Base-by-base conservation (phyloP, 192 early-diverging fungal genomes). In the Linnemannia zychae region DNA sequence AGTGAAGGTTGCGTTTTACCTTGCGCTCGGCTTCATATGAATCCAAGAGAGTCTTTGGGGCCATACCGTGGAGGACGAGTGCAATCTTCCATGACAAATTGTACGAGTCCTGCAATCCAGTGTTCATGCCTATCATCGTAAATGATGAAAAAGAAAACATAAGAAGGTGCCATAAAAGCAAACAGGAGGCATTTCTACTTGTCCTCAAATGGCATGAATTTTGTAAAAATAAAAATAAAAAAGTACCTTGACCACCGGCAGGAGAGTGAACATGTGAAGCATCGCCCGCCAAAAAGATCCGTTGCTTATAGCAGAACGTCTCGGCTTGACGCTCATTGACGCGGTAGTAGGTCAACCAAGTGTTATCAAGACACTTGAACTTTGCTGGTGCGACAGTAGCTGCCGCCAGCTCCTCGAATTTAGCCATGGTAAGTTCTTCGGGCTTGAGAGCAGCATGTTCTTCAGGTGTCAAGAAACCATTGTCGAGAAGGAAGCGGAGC, bases 51-150 rank as follows among this genome's bases (percentile, higher is more conserved):
- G 48, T 15, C 48, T 75, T 34, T 11, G 83, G 83, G 0, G 83
- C 83, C 31, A 79, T 69, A 6, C 77, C 77, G 22, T 85, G 74
- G 17, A 91, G n/a, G n/a, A 89, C 90, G 0, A 83, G 50, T 1
- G 81, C 88, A 36, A 90, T 36, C 76, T 90, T 91, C 90, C 90
- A 91, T 2, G 80, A 71, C 67, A 91, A 34, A 72, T 90, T 90
- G 66, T 65, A 79, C 17, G 89, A 88, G 52, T 91, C 90, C 37
- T 87, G 85, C 4, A 90, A 44, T 4, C 90, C 90, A 13, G 67
- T 74, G 75, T 88, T 88, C 79, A 89, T 84, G 0, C 90, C 90
- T 80, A 74, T 37, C 13, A 24, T 12, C 22, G 28, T 63, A 3
- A n/a, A 16, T 31, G 24, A 31, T 6, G 31, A 15, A 3, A 63